Evolutionary conservation across 176 grass and related monocot genomes (phyloP), one percentile per base, ranked within the genome.

Genomic region (Oryza meyeriana): DNA sequence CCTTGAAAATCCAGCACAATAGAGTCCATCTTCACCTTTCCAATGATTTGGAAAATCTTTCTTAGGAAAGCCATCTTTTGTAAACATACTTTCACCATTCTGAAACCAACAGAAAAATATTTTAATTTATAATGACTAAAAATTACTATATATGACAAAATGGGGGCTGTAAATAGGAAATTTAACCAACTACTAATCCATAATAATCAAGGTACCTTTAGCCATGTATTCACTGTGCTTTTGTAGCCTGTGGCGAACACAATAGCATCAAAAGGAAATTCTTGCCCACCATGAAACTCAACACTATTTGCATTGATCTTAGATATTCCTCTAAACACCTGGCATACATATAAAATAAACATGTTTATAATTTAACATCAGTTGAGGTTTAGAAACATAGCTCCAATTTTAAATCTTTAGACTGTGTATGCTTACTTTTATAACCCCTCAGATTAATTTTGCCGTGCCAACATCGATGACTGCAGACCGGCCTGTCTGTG

Each of bases 171-270:
- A 39, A 69, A 40, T 12, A 39, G 1, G 1, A 5, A 41, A 12
- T 25, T n/a, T 32, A 25, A 25, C 4, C 14, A 8, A 32, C 11
- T 38, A 50, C 41, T 1, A 3, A 52, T 58, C 17, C 17, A 22
- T 28, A 33, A 14, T 61, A 16, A 25, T 6, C 5, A 42, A 42
- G 10, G 0, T 38, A 91, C 89, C 89, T 92, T 66, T 33, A 93
- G 84, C 87, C 87, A 90, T 10, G 18, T 41, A 57, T 78, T 81
- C 3, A 16, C 28, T 2, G 71, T 74, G 73, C 72, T 93, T 85
- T 31, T 77, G 39, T 88, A 93, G 29, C 91, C 88, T 1, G 91
- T 90, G 6, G 91, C 87, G 22, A 93, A 87, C 16, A 93, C 73
- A 4, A 85, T 85, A 0, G 55, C 65, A 33, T 90, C 85, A 24